Conservation (phyloP, 768 basidiomycete genomes). For the Leccinum obscurum region DNA sequence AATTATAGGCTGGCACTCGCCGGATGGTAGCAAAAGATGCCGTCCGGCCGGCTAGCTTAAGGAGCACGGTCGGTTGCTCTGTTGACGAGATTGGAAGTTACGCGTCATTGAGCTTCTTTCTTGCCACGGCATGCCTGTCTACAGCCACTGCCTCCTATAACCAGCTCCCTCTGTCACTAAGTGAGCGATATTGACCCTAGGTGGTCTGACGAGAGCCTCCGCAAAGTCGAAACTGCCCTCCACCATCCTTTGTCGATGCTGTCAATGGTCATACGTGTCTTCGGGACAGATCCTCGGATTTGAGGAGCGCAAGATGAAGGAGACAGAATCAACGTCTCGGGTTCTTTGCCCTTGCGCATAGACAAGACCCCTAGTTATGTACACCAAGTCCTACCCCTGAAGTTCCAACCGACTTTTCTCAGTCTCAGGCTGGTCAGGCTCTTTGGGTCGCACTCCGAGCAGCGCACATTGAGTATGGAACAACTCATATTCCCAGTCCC, state of each 20-base stretch:
- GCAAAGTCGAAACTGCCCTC: too few relatives aligned
- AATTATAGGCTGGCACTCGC: background rate
- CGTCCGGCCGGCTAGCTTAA: background rate
- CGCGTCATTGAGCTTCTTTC: background rate
- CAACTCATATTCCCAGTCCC: too few relatives aligned
- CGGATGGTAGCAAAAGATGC: background rate
- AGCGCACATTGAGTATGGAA: too few relatives aligned
- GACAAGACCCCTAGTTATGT: too few relatives aligned
- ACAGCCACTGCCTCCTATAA: background rate
- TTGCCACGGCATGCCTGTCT: background rate
- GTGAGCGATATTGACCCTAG: background rate
- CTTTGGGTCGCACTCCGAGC: too few relatives aligned
- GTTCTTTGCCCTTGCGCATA: too few relatives aligned
- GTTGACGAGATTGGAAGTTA: background rate
- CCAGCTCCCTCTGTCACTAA: background rate
- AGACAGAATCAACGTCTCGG: too few relatives aligned
- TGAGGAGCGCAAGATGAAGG: background rate
- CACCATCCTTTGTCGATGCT: background rate
- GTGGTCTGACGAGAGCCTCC: background rate
- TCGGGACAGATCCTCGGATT: background rate
- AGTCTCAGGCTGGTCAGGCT: too few relatives aligned
- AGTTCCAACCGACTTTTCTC: too few relatives aligned
- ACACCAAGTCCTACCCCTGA: too few relatives aligned
- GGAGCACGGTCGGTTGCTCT: background rate
- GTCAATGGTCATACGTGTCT: background rate